phyloP scores from a whole-genome alignment of 1,284 basidiomycete species.

The Pseudomicrostroma phylloplanum region DNA sequence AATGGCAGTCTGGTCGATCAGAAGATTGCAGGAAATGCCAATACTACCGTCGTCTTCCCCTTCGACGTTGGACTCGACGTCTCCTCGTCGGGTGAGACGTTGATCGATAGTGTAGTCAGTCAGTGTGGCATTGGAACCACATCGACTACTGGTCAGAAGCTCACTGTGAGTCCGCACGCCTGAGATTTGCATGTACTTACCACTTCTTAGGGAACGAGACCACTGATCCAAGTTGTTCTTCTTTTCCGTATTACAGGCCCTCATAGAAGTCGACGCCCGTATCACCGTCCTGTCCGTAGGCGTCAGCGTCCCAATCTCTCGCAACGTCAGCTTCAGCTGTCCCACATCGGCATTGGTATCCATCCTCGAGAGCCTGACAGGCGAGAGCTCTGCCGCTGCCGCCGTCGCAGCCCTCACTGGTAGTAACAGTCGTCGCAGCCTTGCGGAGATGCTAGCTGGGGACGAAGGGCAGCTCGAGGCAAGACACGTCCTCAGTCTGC shows the following conservation, averaged over 20 bases:
- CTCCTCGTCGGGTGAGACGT: not conserved
- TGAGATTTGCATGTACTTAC: not conserved
- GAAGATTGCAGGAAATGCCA: slow-evolving; percentile 61
- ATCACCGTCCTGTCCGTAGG: slow-evolving; percentile 28
- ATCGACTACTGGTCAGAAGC: not conserved
- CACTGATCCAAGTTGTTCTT: not conserved
- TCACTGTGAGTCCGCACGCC: slow-evolving; percentile 1
- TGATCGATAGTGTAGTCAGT: not conserved
- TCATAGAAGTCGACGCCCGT: slow-evolving; percentile 28
- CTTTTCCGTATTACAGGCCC: slow-evolving; percentile 13
- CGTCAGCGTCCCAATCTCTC: slow-evolving; percentile 23
- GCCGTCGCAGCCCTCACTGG: too few relatives aligned
- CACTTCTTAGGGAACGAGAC: not conserved
- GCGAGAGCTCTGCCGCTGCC: not conserved
- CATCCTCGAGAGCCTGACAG: not conserved
- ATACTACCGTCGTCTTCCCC: slow-evolving; percentile 62
- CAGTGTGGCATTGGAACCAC: not conserved
- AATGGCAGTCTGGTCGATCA: slow-evolving; percentile 54
- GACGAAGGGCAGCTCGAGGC: too few relatives aligned
- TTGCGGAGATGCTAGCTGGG: too few relatives aligned
- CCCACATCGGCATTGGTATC: slow-evolving; percentile 2
- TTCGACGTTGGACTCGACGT: not conserved
- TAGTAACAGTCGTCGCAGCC: too few relatives aligned
- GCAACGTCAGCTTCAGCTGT: slow-evolving; percentile 26
- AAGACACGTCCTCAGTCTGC: too few relatives aligned